phyloP scores from a whole-genome alignment of 2,329 filamentous ascomycete genomes.

The Aureobasidium subglaciale region DNA sequence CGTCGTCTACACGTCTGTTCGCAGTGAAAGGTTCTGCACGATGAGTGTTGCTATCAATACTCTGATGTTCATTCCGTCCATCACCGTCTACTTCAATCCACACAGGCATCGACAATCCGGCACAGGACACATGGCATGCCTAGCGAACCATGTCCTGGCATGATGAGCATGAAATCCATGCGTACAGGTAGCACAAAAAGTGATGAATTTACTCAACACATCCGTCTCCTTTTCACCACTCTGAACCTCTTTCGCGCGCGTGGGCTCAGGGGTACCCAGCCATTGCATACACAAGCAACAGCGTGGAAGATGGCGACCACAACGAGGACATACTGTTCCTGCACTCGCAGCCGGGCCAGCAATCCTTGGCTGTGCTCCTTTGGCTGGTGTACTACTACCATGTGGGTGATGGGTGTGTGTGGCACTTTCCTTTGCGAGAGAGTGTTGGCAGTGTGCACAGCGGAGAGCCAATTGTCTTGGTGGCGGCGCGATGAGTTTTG shows the following conservation, averaged over 20 bases:
- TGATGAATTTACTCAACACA: conserved; percentile 48
- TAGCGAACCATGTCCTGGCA: conserved; percentile 54
- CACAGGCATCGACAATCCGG: conserved; percentile 50
- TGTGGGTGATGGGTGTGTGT: not conserved
- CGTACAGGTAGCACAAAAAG: conserved; percentile 56
- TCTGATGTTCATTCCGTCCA: not conserved
- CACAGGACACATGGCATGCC: conserved; percentile 48
- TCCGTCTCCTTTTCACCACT: conserved; percentile 33
- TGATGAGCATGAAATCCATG: conserved; percentile 60
- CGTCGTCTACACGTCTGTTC: too few species aligned
- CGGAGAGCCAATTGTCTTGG: conserved; percentile 66
- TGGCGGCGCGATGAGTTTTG: conserved; percentile 56
- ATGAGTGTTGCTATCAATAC: not conserved
- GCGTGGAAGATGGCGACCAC: conserved; percentile 55
- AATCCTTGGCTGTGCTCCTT: conserved; percentile 22
- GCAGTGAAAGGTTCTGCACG: too few species aligned
- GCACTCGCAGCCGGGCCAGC: conserved; percentile 25
- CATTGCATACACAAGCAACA: conserved; percentile 57
- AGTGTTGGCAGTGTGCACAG: conserved; percentile 64
- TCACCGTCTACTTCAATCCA: conserved; percentile 25
- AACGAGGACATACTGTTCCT: conserved; percentile 53
- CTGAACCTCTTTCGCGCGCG: conserved; percentile 26
- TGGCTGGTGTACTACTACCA: conserved; percentile 21
- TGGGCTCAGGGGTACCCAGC: conserved; percentile 53
- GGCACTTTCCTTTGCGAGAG: conserved; percentile 40